Conservation (phyloP, 495 filamentous ascomycete genomes). For the Jackrogersella multiformis region DNA sequence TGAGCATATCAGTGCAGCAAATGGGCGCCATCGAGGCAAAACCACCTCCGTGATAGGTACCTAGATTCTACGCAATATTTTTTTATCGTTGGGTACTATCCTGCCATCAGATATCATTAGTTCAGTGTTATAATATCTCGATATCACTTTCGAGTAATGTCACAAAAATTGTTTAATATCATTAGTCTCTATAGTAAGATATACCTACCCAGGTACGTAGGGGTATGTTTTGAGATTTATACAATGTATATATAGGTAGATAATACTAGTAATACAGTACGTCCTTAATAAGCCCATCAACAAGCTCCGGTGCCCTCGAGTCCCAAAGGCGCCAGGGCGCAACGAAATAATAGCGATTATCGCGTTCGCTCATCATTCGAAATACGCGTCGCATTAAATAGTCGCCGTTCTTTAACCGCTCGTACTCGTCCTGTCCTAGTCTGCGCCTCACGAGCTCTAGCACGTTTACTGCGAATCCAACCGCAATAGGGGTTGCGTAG, state of each 20-base stretch:
- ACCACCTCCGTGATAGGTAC: background rate
- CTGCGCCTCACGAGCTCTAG: background rate
- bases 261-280: background rate
- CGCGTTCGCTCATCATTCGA: background rate
- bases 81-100: too few relatives aligned
- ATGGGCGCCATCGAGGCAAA: too few relatives aligned
- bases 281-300: background rate
- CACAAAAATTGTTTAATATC: too few relatives aligned
- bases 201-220: too few relatives aligned
- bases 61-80: background rate
- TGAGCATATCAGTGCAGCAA: background rate
- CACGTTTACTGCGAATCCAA: background rate
- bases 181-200: too few relatives aligned
- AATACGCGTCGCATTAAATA: background rate
- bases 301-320: background rate
- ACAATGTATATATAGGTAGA: too few relatives aligned
- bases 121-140: too few relatives aligned
- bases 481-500: constrained; percentile 10
- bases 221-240: background rate
- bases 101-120: too few relatives aligned
- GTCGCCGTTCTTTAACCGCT: background rate
- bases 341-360: constrained; percentile 2
- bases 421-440: background rate
- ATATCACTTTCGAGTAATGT: background rate
- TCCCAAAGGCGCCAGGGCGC: background rate